Evolutionary conservation across 1,284 basidiomycete genomes (phyloP), one percentile per base, ranked within the genome.

Genomic region (Filobasidium uniguttulatum): DNA sequence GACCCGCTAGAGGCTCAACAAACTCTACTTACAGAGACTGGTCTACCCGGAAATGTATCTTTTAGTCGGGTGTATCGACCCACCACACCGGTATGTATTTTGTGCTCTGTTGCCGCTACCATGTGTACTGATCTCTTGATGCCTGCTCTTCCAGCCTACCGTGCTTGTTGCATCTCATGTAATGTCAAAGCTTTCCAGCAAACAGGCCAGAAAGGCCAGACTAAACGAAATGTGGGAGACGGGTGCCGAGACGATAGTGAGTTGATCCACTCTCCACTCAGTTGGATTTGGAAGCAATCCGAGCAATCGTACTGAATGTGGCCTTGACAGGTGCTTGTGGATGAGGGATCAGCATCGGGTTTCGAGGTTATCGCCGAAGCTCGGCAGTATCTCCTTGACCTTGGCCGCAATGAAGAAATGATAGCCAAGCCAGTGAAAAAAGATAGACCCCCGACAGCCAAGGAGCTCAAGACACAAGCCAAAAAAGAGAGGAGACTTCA

Each of bases 191-290:
- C 71, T 90, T 14, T 72, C 79, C 2, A 81, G 75, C 9, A 67
- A 78, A 36, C 59, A 77, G 7, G 75, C 79, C 5, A 77, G 83
- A 44, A 82, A 80, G 65, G 71, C 75, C 3, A 66, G 87, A 37
- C 75, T 91, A 6, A 79, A 81, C 58, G 78, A 85, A 59, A 83
- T 93, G 75, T 94, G 89, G 89, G 75, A 85, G 44, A 87, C 84
- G 57, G 85, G 84, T 28, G 88, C 88, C 29, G 77, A 83, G 59
- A 77, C 79, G 14, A 79, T 90, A 45, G 83, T 86, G 59, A 57
- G 74, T 61, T 15, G 34, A 25, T 48, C 25, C 30, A 22, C 19
- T 30, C n/a, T 49, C 37, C 4, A 14, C 14, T 40, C n/a, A 20
- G 3, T 12, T 40, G 9, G 31, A 33, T 33, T 33, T n/a, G n/a